These are phyloP conservation scores for Stephania yunnanensis DNA, from an alignment of 164 flowering plant genomes.

Conservation along the genomic window DNA sequence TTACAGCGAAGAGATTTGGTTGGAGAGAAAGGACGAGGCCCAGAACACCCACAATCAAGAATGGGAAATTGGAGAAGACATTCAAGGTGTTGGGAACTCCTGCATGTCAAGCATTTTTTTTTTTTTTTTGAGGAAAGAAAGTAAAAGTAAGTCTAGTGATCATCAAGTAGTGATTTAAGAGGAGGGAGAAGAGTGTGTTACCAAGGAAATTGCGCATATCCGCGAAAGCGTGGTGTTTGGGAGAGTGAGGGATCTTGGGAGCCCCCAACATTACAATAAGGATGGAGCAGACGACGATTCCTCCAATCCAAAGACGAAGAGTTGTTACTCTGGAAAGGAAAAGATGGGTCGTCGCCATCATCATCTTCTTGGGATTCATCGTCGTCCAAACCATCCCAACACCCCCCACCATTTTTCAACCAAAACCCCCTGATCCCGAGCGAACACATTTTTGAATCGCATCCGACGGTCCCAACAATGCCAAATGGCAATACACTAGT, in stretches of 20 bases:
- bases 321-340: conserved; percentile 19
- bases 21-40: conserved; percentile 44
- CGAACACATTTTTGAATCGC: too few relatives aligned
- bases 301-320: conserved; percentile 27
- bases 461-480: too few relatives aligned
- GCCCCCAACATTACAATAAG: conserved; percentile 30
- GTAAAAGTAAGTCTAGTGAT: background rate
- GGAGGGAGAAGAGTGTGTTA: conserved; percentile 2
- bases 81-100: conserved; percentile 36
- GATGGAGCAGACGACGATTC: conserved; percentile 25
- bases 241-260: conserved; percentile 42
- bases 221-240: conserved; percentile 33
- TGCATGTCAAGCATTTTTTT: background rate
- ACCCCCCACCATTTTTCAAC: too few relatives aligned
- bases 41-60: conserved; percentile 42
- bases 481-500: too few relatives aligned
- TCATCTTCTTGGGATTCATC: background rate
- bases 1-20: conserved; percentile 30
- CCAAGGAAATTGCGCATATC: conserved; percentile 60
- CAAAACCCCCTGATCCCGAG: too few relatives aligned
- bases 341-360: background rate
- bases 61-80: conserved; percentile 43
- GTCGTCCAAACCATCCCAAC: background rate
- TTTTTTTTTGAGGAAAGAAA: background rate
- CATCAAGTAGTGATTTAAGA: background rate